Conservation (phyloP, 139 green algal species). For the Volvox africanus region DNA sequence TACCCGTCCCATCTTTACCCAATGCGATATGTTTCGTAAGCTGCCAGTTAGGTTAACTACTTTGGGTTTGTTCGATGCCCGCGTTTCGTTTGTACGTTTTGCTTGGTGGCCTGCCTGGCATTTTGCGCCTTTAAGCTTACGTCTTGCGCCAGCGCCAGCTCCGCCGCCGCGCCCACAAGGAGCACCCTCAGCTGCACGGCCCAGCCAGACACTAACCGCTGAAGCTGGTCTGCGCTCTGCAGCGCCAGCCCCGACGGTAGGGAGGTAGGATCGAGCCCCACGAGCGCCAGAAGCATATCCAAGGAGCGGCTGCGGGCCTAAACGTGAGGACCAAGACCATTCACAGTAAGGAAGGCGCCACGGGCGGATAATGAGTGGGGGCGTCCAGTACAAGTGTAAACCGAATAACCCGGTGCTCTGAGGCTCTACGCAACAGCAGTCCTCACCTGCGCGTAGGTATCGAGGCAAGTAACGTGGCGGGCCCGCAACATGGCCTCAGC, state of each 20-base stretch:
- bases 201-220: constrained; percentile 30
- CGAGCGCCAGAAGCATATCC: constrained; percentile 32
- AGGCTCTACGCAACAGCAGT: no score
- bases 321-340: not conserved
- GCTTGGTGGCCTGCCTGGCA: no score
- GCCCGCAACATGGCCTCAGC: constrained; percentile 42
- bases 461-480: constrained; percentile 19
- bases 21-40: no score
- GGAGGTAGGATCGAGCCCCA: constrained; percentile 11
- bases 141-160: constrained; percentile 45
- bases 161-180: constrained; percentile 38
- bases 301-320: constrained; percentile 28
- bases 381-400: no score
- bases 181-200: constrained; percentile 37
- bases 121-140: not conserved
- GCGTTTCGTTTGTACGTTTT: no score
- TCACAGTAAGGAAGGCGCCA: no score
- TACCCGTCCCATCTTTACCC: no score
- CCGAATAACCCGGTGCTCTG: no score
- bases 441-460: constrained; percentile 38
- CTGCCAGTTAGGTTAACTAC: no score
- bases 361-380: no score
- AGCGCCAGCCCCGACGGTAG: not conserved
- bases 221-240: constrained; percentile 23
- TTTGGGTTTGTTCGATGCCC: no score